A percentile compares a stretch with the other conserved stretches of the same genome.
Conservation (phyloP, 2,329 filamentous ascomycete genomes). For the Epichloe amarillans region DNA sequence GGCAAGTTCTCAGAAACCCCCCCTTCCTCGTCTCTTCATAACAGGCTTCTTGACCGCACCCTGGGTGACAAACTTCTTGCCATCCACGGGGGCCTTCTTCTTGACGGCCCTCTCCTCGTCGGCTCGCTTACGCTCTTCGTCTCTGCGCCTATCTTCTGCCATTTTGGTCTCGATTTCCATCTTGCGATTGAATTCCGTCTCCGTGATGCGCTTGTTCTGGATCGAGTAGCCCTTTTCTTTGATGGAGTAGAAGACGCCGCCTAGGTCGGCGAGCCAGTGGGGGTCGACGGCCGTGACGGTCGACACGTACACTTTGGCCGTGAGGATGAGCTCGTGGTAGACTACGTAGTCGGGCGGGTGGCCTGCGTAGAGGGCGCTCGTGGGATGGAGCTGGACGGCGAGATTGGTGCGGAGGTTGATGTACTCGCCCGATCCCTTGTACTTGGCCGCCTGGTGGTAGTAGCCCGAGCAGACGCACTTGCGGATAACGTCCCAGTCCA, state of each 20-base stretch:
- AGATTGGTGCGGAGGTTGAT: conserved; percentile 92
- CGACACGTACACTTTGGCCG: conserved; percentile 95
- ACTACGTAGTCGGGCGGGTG: conserved; percentile 95
- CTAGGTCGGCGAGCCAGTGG: conserved; percentile 91
- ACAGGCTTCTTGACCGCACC: conserved; percentile 50
- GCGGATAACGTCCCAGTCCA: conserved; percentile 90
- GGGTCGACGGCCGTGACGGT: conserved; percentile 93
- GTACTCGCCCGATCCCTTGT: conserved; percentile 94
- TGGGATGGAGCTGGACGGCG: conserved; percentile 87
- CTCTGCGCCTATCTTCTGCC: conserved; percentile 65
- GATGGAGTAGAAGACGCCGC: conserved; percentile 92
- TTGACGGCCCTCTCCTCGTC: conserved; percentile 32
- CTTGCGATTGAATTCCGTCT: conserved; percentile 82
- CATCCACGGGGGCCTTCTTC: conserved; percentile 22
- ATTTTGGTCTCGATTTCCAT: conserved; percentile 92
- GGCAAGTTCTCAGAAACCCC: conserved; percentile 27
- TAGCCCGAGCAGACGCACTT: conserved; percentile 97
- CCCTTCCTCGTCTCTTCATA: conserved; percentile 38
- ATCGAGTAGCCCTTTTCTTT: conserved; percentile 95
- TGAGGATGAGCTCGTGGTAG: conserved; percentile 95
- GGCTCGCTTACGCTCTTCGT: conserved; percentile 41
- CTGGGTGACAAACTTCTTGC: conserved; percentile 46
- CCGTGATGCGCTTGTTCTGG: conserved; percentile 72
- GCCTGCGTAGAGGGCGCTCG: conserved; percentile 83
- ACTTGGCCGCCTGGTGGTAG: conserved; percentile 93